Conservation (phyloP, 2,329 filamentous ascomycete species). For the Didymella sp. region DNA sequence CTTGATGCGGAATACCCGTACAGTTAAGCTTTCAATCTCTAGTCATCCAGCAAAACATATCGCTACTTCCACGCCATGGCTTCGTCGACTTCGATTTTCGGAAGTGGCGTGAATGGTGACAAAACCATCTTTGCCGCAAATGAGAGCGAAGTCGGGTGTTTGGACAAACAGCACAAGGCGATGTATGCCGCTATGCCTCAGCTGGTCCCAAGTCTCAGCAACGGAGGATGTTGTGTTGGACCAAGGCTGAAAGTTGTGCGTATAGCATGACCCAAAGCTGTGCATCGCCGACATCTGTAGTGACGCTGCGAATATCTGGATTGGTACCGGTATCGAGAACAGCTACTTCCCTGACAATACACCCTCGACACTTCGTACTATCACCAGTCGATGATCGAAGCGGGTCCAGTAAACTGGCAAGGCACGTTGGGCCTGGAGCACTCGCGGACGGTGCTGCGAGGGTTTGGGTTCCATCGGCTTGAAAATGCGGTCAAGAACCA, state of each 20-base stretch:
- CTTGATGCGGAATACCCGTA: too few species aligned
- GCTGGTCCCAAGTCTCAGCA: conserved; percentile 15
- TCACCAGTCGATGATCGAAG: conserved; percentile 22
- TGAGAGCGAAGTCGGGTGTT: conserved; percentile 13
- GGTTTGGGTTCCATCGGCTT: conserved; percentile 18
- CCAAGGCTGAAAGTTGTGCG: conserved; percentile 21
- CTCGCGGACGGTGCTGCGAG: conserved; percentile 22
- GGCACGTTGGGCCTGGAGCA: conserved; percentile 25
- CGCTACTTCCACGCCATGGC: background rate
- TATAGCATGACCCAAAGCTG: background rate
- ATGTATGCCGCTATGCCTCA: conserved; percentile 15
- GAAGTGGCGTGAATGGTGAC: conserved; percentile 16
- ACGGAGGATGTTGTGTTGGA: conserved; percentile 16
- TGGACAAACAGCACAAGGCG: conserved; percentile 18
- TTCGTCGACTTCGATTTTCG: conserved; percentile 3
- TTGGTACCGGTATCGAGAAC: conserved; percentile 21
- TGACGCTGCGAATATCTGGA: conserved; percentile 9
- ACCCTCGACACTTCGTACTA: conserved; percentile 15
- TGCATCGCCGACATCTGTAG: background rate
- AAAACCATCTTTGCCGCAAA: conserved; percentile 19
- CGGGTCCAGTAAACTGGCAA: conserved; percentile 21
- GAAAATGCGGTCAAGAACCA: conserved; percentile 18
- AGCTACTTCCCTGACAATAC: conserved; percentile 15
- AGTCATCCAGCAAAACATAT: too few species aligned
- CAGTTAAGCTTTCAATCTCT: too few species aligned